Conservation (phyloP, 1,284 basidiomycete species). For the Porogramme epimiltina region DNA sequence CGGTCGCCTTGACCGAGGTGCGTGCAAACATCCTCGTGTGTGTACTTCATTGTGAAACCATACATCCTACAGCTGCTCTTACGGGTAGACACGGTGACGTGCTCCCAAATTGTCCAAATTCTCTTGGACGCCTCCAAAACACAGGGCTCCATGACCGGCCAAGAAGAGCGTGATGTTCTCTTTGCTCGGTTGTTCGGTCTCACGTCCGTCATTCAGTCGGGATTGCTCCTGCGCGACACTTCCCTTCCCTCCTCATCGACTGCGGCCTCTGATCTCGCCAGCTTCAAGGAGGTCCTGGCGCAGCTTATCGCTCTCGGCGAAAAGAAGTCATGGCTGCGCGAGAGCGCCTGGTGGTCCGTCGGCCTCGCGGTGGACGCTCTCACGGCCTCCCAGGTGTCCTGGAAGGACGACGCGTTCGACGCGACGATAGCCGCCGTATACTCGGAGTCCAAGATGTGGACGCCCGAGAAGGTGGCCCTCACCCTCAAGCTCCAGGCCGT, state of each 20-base stretch:
- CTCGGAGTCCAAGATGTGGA: slow-evolving; percentile 64
- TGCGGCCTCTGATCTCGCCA: slow-evolving; percentile 55
- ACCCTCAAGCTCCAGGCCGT: slow-evolving; percentile 69
- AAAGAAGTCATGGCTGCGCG: slow-evolving; percentile 89
- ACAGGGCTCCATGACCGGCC: slow-evolving; percentile 77
- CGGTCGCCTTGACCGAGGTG: slow-evolving; percentile 94
- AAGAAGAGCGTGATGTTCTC: slow-evolving; percentile 90
- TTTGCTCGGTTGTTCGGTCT: slow-evolving; percentile 95
- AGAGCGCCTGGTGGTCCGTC: slow-evolving; percentile 90
- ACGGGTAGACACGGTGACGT: slow-evolving; percentile 78
- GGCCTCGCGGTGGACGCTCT: slow-evolving; percentile 65
- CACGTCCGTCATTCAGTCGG: slow-evolving; percentile 80
- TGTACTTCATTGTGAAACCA: not conserved
- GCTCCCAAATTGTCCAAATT: slow-evolving; percentile 74
- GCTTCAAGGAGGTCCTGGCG: slow-evolving; percentile 66
- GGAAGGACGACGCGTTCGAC: slow-evolving; percentile 73
- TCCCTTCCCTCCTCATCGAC: slow-evolving; percentile 53
- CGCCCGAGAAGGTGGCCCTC: slow-evolving; percentile 88
- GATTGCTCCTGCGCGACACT: slow-evolving; percentile 66
- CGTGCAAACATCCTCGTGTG: slow-evolving; percentile 28
- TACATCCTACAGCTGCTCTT: slow-evolving; percentile 68
- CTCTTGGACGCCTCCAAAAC: slow-evolving; percentile 71
- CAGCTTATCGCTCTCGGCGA: slow-evolving; percentile 75
- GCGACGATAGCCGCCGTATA: slow-evolving; percentile 55
- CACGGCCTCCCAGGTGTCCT: slow-evolving; percentile 57